Evolutionary conservation across 106 monocot species (phyloP), one percentile per base, ranked within the genome.

Genomic region (Phalaenopsis equestris): DNA sequence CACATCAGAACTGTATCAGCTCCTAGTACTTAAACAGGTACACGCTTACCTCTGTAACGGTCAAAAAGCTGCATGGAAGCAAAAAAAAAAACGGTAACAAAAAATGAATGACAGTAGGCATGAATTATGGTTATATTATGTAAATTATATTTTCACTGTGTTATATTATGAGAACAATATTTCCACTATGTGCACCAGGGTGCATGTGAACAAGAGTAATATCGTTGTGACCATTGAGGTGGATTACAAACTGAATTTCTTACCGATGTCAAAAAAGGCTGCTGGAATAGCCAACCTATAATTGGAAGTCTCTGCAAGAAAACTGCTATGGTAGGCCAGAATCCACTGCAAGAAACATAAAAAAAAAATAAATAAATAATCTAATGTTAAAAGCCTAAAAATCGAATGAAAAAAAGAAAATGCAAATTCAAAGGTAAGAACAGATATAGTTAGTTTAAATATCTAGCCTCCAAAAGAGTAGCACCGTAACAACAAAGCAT

Each of bases 291-390:
- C 93, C 96, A 96, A 17, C 96, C 96, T 77, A 93, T 57, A 79
- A 93, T 19, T 75, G 96, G 96, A 85, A 96, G 83, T 84, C 87
- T 91, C 84, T 96, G 96, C 85, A 96, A 77, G 91, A 93, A 93
- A 73, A 96, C 93, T 47, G 91, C 84, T 12, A 96, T 83, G 2
- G 93, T 96, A 64, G 96, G 91, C 96, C 96, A 96, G 48, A 96
- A 96, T 7, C 93, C 93, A 82, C 93, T 96, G 93, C 85, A 70
- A 56, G 11, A 70, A 19, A 24, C 67, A 23, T 74, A 75, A 38
- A 48, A 72, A 39, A 14, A 38, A 30, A 30, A 30, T 30, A 30
- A 30, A 30, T 30, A 30, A 30, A 30, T 30, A 30, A 30, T 30
- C 30, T 70, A 70, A 11, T 70, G 39, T 39, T 30, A 23, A 70